Evolutionary conservation across 2,329 filamentous ascomycete species (phyloP).

Genomic region (Penicillium sp.): DNA sequence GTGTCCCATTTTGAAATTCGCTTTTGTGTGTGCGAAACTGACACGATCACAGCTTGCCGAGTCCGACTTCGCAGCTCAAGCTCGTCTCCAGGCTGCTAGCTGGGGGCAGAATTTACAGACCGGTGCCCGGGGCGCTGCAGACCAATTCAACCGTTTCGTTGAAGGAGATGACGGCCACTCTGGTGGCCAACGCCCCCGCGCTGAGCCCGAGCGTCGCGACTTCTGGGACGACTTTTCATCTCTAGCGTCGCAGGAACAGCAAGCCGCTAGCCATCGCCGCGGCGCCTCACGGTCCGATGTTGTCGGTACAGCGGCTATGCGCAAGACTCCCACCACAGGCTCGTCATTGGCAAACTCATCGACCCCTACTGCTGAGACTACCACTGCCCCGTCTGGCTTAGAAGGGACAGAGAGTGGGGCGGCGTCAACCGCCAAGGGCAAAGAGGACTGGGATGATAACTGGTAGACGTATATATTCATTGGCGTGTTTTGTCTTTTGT

Average conservation of each 20-base stretch:
- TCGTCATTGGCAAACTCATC: slow-evolving; percentile 20
- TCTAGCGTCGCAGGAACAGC: slow-evolving; percentile 47
- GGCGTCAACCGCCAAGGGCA: slow-evolving; percentile 40
- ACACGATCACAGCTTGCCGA: slow-evolving; percentile 67
- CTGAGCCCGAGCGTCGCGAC: slow-evolving; percentile 68
- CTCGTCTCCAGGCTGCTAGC: slow-evolving; percentile 56
- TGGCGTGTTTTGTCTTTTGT: not conserved
- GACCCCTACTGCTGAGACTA: slow-evolving; percentile 19
- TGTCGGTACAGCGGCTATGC: slow-evolving; percentile 66
- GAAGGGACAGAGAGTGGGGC: slow-evolving; percentile 20
- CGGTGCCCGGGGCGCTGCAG: slow-evolving; percentile 72
- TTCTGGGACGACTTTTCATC: slow-evolving; percentile 93
- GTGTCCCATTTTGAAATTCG: slow-evolving; percentile 19
- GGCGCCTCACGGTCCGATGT: slow-evolving; percentile 46
- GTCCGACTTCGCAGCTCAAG: slow-evolving; percentile 72
- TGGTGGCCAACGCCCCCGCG: slow-evolving; percentile 43
- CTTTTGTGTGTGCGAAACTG: not conserved
- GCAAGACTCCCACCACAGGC: slow-evolving; percentile 40
- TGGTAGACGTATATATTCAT: slow-evolving; percentile 34
- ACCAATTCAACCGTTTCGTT: slow-evolving; percentile 82
- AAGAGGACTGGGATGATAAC: slow-evolving; percentile 61
- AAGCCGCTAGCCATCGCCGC: slow-evolving; percentile 20
- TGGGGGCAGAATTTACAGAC: slow-evolving; percentile 62
- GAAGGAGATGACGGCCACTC: slow-evolving; percentile 63
- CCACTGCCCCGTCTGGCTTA: slow-evolving; percentile 20